Evolutionary conservation across 331 rosid genomes (phyloP).

Genomic region (Malus hybrid): DNA sequence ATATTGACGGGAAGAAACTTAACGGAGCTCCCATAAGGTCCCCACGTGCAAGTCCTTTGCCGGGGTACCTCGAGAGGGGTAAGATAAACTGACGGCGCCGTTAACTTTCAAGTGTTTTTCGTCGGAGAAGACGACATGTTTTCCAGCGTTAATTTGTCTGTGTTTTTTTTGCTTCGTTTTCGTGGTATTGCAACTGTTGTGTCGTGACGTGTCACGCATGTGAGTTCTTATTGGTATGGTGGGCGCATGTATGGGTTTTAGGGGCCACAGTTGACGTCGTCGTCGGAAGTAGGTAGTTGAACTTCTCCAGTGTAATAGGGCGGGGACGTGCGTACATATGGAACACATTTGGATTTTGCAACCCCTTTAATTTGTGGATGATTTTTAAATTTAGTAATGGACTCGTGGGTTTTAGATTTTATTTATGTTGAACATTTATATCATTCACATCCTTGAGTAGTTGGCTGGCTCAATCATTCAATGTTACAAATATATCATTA

Average conservation of each 20-base stretch:
- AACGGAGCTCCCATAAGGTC: constrained; percentile 40
- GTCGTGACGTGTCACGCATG: background rate
- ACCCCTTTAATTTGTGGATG: background rate
- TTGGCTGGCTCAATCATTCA: background rate
- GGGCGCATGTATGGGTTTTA: background rate
- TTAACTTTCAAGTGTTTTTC: background rate
- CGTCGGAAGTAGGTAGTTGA: background rate
- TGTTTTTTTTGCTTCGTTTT: background rate
- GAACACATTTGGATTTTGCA: background rate
- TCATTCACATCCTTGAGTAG: too few species aligned
- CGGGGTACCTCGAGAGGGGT: constrained; percentile 44
- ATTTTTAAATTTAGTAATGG: background rate
- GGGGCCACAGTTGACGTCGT: background rate
- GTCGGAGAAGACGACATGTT: background rate
- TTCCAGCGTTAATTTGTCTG: background rate
- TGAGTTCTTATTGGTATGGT: background rate
- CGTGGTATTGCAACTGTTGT: background rate
- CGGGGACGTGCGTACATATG: background rate
- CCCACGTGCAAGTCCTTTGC: constrained; percentile 67
- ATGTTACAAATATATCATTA: too few species aligned
- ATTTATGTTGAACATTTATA: background rate
- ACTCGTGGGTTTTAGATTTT: background rate
- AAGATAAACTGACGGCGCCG: background rate
- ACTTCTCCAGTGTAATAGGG: background rate
- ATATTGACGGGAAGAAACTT: constrained; percentile 34